These are phyloP conservation scores for Euphorbia neoarborescens DNA, from an alignment of 441 rosid species.

Conservation along the genomic window DNA sequence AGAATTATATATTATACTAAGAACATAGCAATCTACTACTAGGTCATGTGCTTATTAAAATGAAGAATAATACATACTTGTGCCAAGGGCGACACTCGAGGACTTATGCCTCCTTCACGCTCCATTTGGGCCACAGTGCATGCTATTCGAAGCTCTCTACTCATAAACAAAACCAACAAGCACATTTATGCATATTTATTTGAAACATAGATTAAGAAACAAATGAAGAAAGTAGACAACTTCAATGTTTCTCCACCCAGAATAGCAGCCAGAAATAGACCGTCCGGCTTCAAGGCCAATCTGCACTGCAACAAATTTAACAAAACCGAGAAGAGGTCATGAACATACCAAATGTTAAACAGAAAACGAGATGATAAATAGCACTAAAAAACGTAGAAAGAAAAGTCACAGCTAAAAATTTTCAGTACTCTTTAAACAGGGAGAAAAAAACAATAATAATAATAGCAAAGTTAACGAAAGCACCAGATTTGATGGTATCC, in stretches of 20 bases:
- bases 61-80: slow-evolving; percentile 43
- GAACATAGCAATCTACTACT: not conserved
- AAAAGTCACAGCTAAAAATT: not conserved
- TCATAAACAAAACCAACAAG: slow-evolving; percentile 13
- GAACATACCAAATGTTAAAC: slow-evolving; percentile 11
- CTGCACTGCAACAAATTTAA: slow-evolving; percentile 60
- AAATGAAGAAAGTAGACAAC: slow-evolving; percentile 32
- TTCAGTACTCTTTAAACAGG: not conserved
- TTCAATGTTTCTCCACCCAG: slow-evolving; percentile 98
- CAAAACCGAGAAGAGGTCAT: slow-evolving; percentile 25
- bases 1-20: not conserved
- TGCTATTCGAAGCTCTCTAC: slow-evolving; percentile 90
- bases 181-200: slow-evolving; percentile 12
- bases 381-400: not conserved
- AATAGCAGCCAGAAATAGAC: slow-evolving; percentile 94
- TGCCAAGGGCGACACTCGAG: slow-evolving; percentile 87
- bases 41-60: not conserved
- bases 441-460: not conserved
- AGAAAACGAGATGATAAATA: slow-evolving; percentile 2
- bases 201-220: slow-evolving; percentile 9
- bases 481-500: not conserved
- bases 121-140: slow-evolving; percentile 99
- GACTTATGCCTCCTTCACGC: slow-evolving; percentile 98
- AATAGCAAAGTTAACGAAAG: too few species aligned
- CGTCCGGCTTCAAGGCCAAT: slow-evolving; percentile 96